Conservation (phyloP, 2,329 filamentous ascomycete genomes). For the Fusarium stilboides region DNA sequence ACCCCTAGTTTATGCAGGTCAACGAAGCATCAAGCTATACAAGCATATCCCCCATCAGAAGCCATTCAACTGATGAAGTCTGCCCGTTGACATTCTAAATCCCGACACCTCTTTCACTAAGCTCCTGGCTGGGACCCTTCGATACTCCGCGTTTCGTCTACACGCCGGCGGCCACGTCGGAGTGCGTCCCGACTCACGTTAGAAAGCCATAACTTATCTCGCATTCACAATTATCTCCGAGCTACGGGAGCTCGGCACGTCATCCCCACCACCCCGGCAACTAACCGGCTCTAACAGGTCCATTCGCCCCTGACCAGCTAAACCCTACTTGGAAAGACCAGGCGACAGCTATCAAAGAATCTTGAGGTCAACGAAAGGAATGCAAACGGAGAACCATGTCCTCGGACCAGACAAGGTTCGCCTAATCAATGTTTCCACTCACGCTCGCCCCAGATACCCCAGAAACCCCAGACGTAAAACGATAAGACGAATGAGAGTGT, state of each 20-base stretch:
- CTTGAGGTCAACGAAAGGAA: neutral
- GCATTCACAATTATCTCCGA: neutral
- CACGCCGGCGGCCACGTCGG: neutral
- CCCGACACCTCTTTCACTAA: too few species aligned
- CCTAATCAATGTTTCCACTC: neutral
- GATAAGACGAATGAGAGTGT: slow-evolving; percentile 19
- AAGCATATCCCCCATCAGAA: neutral
- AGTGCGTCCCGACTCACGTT: neutral
- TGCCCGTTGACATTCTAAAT: too few species aligned
- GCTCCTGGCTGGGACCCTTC: too few species aligned
- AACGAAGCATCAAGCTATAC: too few species aligned
- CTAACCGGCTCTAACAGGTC: slow-evolving; percentile 8
- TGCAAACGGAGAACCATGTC: neutral
- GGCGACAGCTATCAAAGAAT: slow-evolving; percentile 16
- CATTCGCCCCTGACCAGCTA: neutral
- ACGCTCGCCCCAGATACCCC: slow-evolving; percentile 23
- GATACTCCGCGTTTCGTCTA: neutral
- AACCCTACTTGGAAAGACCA: slow-evolving; percentile 17
- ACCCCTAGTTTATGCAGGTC: too few species aligned
- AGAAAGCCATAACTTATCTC: neutral
- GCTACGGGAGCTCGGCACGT: slow-evolving; percentile 21
- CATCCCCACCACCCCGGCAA: slow-evolving; percentile 14
- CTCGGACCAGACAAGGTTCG: slow-evolving; percentile 7
- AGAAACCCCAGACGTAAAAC: slow-evolving; percentile 26
- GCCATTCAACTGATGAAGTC: too few species aligned